A percentile compares a stretch with the other conserved stretches of the same genome.
Evolutionary conservation across 345 rosid species (phyloP).

Genomic region (Nephelium lappaceum): DNA sequence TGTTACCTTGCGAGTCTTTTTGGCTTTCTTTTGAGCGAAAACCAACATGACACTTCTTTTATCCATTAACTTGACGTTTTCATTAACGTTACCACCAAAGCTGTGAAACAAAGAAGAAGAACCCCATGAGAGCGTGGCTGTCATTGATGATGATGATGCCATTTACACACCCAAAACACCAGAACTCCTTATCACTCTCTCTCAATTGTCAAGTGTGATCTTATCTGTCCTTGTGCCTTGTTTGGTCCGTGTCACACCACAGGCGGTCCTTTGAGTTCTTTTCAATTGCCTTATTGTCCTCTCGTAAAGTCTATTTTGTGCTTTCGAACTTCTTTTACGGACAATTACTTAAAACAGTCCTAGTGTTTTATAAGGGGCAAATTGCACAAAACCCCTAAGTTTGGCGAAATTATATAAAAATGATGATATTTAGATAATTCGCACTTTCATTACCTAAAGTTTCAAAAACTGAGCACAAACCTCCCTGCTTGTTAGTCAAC

Average conservation of each 20-base stretch:
- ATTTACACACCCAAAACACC: not conserved
- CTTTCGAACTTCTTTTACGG: not conserved
- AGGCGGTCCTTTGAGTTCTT: not conserved
- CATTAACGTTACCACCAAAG: conserved; percentile 41
- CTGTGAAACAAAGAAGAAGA: conserved; percentile 50
- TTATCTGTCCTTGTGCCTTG: conserved; percentile 19
- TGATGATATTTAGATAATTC: too few relatives aligned
- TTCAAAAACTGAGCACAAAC: too few relatives aligned
- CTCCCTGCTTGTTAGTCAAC: too few relatives aligned
- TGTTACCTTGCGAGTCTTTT: conserved; percentile 72
- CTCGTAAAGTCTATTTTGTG: not conserved
- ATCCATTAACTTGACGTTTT: conserved; percentile 43
- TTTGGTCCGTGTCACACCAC: not conserved
- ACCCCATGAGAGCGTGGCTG: conserved; percentile 66
- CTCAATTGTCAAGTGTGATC: not conserved
- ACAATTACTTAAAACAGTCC: too few relatives aligned
- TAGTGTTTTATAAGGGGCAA: too few relatives aligned
- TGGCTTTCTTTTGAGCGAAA: conserved; percentile 74
- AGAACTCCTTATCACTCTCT: not conserved
- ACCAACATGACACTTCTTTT: conserved; percentile 40
- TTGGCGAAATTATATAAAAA: too few relatives aligned
- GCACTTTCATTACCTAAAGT: too few relatives aligned
- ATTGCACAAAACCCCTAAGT: too few relatives aligned
- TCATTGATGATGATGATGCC: conserved; percentile 42
- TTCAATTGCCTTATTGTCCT: not conserved